phyloP scores from a whole-genome alignment of 1,139 yeast genomes.

The Maudiozyma humilis region DNA sequence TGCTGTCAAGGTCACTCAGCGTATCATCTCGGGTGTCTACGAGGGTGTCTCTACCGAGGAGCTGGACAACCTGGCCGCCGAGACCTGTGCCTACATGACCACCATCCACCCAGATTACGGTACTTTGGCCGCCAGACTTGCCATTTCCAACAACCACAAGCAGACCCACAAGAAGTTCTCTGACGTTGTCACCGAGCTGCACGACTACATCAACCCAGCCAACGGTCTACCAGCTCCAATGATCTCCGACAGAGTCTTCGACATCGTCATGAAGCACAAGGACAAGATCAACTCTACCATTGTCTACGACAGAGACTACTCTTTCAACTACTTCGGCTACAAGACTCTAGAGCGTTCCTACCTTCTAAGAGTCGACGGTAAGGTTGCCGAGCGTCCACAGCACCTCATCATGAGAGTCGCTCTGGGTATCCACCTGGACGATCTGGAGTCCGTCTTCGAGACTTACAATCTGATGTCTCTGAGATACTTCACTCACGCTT shows the following conservation, averaged over 20 bases:
- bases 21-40: constrained; percentile 83
- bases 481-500: constrained; percentile 78
- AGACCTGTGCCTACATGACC: constrained; percentile 95
- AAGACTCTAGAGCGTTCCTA: constrained; percentile 81
- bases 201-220: constrained; percentile 61
- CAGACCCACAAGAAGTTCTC: constrained; percentile 81
- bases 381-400: constrained; percentile 83
- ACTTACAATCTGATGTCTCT: constrained; percentile 78
- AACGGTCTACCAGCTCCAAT: constrained; percentile 49
- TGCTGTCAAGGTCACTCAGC: constrained; percentile 82
- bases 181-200: constrained; percentile 58
- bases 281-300: constrained; percentile 69
- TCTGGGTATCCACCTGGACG: constrained; percentile 73
- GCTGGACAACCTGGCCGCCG: constrained; percentile 91
- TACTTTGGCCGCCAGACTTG: constrained; percentile 87
- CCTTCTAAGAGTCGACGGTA: constrained; percentile 52
- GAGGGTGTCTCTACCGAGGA: constrained; percentile 96
- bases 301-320: constrained; percentile 70
- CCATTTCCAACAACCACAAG: constrained; percentile 84
- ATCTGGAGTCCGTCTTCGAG: constrained; percentile 62
- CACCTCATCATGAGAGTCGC: constrained; percentile 85
- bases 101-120: constrained; percentile 96
- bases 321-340: constrained; percentile 76
- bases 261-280: constrained; percentile 50
- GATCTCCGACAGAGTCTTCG: constrained; percentile 60